These are phyloP conservation scores for Tricholomella constricta DNA, from an alignment of 768 basidiomycete species.

Conservation along the genomic window DNA sequence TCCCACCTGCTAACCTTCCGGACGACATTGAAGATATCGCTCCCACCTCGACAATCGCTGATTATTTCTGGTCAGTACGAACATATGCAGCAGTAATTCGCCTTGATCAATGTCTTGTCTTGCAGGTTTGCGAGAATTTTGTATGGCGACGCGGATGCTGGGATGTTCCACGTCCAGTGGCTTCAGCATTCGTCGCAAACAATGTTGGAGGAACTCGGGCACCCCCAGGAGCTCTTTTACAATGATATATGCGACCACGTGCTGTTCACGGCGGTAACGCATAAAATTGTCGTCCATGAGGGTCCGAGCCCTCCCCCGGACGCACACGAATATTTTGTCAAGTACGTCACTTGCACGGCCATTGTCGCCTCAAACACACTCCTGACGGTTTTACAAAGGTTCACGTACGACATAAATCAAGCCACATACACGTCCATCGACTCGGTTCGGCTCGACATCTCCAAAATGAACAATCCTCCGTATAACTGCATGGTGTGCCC, in stretches of 20 bases:
- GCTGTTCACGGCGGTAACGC: conserved; percentile 41
- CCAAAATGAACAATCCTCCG: conserved; percentile 34
- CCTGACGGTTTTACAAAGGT: conserved; percentile 36
- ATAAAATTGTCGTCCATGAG: conserved; percentile 49
- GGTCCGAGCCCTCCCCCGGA: conserved; percentile 24
- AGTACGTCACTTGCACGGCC: conserved; percentile 39
- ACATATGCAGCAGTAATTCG: neutral
- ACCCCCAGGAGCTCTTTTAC: conserved; percentile 68
- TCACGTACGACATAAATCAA: conserved; percentile 46
- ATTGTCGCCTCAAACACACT: neutral
- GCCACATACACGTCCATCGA: conserved; percentile 50
- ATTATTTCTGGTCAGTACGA: conserved; percentile 63
- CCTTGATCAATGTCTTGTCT: neutral
- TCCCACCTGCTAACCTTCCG: conserved; percentile 34
- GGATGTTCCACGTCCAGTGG: conserved; percentile 70
- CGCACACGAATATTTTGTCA: conserved; percentile 55
- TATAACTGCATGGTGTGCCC: conserved; percentile 59
- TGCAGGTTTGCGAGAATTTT: conserved; percentile 71
- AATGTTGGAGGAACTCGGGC: conserved; percentile 57
- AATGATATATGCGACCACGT: conserved; percentile 53
- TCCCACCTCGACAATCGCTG: conserved; percentile 41
- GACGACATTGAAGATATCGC: conserved; percentile 34
- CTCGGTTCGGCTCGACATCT: conserved; percentile 23
- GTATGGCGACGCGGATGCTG: conserved; percentile 44
- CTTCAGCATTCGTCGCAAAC: conserved; percentile 69